These are phyloP conservation scores for Neocatenulostroma microsporum DNA, from an alignment of 2,329 filamentous ascomycete genomes.

Conservation along the genomic window DNA sequence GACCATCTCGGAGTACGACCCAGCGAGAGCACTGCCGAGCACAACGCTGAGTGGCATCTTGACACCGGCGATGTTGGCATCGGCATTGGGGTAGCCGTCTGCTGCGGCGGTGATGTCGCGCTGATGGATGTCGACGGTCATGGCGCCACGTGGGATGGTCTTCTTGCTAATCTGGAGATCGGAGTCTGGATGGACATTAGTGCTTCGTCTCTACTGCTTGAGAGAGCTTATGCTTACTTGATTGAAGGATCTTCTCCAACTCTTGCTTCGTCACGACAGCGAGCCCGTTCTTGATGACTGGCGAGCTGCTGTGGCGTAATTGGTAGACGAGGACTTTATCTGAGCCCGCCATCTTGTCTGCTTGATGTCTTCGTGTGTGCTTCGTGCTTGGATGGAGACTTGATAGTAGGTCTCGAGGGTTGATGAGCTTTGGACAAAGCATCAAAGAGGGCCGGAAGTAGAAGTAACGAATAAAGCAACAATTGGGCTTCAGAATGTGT, in stretches of 20 bases:
- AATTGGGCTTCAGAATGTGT: too few relatives aligned
- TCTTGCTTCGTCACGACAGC: conserved; percentile 10
- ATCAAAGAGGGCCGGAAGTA: too few relatives aligned
- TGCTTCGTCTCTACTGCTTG: neutral
- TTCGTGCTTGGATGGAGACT: too few relatives aligned
- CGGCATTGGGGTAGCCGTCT: conserved; percentile 10
- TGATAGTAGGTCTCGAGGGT: too few relatives aligned
- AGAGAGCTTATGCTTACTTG: conserved; percentile 1
- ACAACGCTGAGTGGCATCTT: conserved; percentile 13
- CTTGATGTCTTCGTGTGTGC: too few relatives aligned
- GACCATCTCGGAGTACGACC: conserved; percentile 11
- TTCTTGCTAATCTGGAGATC: conserved; percentile 14
- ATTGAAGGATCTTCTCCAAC: conserved; percentile 12
- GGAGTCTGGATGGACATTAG: conserved; percentile 9
- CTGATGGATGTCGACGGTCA: conserved; percentile 15
- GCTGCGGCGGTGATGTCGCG: conserved; percentile 13
- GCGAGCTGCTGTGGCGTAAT: conserved; percentile 10
- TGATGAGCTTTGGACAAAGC: too few relatives aligned
- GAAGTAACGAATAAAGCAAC: too few relatives aligned
- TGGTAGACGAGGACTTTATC: conserved; percentile 22
- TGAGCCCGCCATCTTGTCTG: conserved; percentile 7
- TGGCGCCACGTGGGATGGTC: conserved; percentile 10
- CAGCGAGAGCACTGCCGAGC: conserved; percentile 9
- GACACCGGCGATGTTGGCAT: conserved; percentile 16
- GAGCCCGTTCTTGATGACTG: conserved; percentile 12